A percentile compares a stretch with the other conserved stretches of the same genome.
phyloP scores from a whole-genome alignment of 352 stramenopile species.

The Aphanomyces invadans region DNA sequence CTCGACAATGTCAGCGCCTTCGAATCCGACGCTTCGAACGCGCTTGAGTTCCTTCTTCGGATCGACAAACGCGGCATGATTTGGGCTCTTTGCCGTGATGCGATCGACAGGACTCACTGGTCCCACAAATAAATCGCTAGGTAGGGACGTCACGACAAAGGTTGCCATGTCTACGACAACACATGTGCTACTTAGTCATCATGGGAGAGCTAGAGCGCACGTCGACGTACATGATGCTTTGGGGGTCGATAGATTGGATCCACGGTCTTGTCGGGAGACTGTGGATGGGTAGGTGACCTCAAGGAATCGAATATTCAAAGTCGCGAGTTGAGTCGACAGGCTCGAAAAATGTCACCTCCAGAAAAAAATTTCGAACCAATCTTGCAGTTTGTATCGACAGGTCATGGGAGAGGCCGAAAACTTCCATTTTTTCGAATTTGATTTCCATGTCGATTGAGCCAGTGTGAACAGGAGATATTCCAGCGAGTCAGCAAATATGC shows the following conservation, averaged over 20 bases:
- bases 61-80: slow-evolving; percentile 1
- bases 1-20: slow-evolving; percentile 77
- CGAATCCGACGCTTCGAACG: slow-evolving; percentile 58
- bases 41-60: slow-evolving; percentile 46
- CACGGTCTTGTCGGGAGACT: neutral
- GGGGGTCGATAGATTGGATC: neutral
- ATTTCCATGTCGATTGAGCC: neutral
- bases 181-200: no score
- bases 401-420: no score
- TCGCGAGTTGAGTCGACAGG: neutral
- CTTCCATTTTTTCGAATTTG: no score
- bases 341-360: neutral
- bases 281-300: neutral
- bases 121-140: neutral
- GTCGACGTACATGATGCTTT: neutral
- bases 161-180: slow-evolving; percentile 10
- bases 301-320: neutral
- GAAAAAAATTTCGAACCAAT: neutral
- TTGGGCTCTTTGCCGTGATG: slow-evolving; percentile 6
- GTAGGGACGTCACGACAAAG: neutral
- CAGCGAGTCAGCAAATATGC: neutral
- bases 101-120: neutral
- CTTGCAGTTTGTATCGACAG: no score
- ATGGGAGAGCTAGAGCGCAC: no score
- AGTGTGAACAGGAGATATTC: neutral